A percentile compares a stretch with the other conserved stretches of the same genome.
These are phyloP conservation scores for Diaporthe nobilis DNA, from an alignment of 2,329 filamentous ascomycete species.

Conservation along the genomic window DNA sequence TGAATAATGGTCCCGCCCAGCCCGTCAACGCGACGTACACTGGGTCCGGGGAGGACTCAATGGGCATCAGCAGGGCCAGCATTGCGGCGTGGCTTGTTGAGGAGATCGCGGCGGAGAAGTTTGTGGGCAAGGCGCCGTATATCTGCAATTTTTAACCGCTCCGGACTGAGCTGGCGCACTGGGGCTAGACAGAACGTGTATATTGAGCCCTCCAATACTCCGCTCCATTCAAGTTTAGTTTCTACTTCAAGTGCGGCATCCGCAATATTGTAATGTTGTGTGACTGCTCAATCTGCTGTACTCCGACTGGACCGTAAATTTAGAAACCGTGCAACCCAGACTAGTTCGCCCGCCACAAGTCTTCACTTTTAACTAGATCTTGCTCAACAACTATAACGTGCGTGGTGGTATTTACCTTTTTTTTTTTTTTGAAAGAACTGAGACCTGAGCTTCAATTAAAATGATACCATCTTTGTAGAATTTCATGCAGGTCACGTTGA, in stretches of 20 bases:
- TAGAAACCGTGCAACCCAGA: not conserved
- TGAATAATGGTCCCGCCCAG: not conserved
- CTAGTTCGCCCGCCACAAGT: not conserved
- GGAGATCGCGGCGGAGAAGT: not conserved
- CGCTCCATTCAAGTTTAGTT: too few relatives aligned
- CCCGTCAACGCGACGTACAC: slow-evolving; percentile 1
- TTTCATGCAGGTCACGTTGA: not conserved
- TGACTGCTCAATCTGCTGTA: not conserved
- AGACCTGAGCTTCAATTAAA: not conserved
- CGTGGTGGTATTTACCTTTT: not conserved
- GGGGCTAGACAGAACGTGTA: not conserved
- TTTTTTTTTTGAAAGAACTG: not conserved
- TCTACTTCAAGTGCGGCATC: not conserved
- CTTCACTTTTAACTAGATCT: not conserved
- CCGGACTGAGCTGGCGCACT: not conserved
- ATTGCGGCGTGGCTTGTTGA: not conserved
- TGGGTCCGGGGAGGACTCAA: not conserved
- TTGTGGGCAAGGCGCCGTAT: slow-evolving; percentile 3
- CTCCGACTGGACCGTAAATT: not conserved
- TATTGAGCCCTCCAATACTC: too few relatives aligned
- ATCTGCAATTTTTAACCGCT: not conserved
- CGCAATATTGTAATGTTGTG: not conserved
- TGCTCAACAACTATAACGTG: not conserved
- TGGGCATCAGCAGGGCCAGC: slow-evolving; percentile 6
- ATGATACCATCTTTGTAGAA: not conserved